These are phyloP conservation scores for Gypsophila paniculata DNA, from an alignment of 179 eudicot genomes.

Conservation along the genomic window DNA sequence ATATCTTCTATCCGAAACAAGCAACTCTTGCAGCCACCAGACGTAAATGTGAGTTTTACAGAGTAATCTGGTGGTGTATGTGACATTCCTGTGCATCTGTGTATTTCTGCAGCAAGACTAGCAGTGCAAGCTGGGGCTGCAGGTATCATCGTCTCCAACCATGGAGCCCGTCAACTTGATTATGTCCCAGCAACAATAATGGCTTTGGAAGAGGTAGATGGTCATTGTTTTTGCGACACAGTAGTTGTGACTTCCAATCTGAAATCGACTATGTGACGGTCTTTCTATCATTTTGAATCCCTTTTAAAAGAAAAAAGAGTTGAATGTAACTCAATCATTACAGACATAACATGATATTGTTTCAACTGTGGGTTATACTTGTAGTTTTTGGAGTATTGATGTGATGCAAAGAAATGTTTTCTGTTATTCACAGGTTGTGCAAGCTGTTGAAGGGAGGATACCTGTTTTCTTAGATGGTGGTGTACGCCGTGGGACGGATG, in stretches of 20 bases:
- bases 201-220: conserved; percentile 69
- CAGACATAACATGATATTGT: too few species aligned
- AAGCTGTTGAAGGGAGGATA: conserved; percentile 53
- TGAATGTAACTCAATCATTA: background rate
- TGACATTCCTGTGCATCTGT: background rate
- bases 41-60: background rate
- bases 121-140: conserved; percentile 65
- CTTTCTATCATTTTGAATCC: background rate
- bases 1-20: background rate
- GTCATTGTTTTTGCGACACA: background rate
- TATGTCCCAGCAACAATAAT: conserved; percentile 74
- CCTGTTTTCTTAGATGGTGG: conserved; percentile 87
- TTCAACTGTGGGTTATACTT: background rate
- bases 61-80: background rate
- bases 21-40: background rate
- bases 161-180: conserved; percentile 91
- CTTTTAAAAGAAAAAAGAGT: background rate
- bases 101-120: conserved; percentile 44
- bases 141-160: conserved; percentile 80
- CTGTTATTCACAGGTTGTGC: conserved; percentile 46
- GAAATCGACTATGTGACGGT: background rate
- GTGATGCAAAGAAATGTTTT: background rate
- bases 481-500: conserved; percentile 80
- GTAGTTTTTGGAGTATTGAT: background rate
- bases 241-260: background rate